Conservation (phyloP, 208 protist genomes). For the Porcisia hertigi region DNA sequence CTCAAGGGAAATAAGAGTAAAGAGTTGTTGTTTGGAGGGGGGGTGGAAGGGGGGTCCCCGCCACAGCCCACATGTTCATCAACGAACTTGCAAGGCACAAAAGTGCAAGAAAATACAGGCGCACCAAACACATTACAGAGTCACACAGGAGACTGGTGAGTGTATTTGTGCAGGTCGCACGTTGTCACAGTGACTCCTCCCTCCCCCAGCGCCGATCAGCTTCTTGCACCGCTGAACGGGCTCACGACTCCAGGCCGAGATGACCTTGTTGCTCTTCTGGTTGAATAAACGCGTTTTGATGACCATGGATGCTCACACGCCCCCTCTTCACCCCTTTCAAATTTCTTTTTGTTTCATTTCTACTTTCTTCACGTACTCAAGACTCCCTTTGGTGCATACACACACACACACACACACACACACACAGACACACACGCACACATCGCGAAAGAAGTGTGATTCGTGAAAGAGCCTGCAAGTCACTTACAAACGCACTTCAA, state of each 20-base stretch:
- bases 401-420: constrained; percentile 1
- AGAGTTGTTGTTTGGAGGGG: too few species aligned
- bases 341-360: too few species aligned
- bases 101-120: not conserved
- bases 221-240: too few species aligned
- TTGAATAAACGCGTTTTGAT: not conserved
- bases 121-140: not conserved
- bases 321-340: not conserved
- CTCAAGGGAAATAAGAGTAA: too few species aligned
- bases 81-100: not conserved
- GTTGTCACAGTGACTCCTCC: not conserved
- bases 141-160: not conserved
- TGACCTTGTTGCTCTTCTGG: not conserved
- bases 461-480: not conserved
- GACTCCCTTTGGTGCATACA: not conserved
- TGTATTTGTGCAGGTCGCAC: not conserved
- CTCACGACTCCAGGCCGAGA: too few species aligned
- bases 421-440: not conserved
- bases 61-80: too few species aligned
- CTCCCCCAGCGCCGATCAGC: not conserved
- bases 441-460: not conserved
- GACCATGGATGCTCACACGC: too few species aligned
- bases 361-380: not conserved
- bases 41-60: too few species aligned
- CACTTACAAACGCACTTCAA: too few species aligned